Base-by-base conservation (phyloP, 495 filamentous ascomycete species). In the Hypoxylon subgilvum region DNA sequence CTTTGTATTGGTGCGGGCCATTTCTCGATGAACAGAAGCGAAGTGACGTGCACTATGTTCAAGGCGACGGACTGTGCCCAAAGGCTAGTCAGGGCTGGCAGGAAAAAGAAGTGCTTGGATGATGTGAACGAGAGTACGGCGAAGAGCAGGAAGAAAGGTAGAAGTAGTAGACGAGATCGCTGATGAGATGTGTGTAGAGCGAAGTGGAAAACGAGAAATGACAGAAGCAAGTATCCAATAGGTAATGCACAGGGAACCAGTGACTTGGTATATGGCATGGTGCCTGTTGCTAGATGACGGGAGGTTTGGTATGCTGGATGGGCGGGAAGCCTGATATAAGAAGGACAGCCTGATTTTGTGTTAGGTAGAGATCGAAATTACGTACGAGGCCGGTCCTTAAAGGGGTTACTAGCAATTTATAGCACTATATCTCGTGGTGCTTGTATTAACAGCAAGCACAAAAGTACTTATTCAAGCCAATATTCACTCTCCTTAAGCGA, bases 161-260 rank as follows among this genome's bases (percentile, higher is more conserved):
- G 21, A 13, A 53, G 32, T 14, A 45, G 14, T 5, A 42, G 1
- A 49, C 42, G 38, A 38, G 1, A 16, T 17, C 4, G 25, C 18
- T 40, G 18, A 18, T 53, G 35, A 5, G 38, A 34, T 17, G 27
- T 35, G 42, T 60, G 38, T 19, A 60, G 1, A 23, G 48, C 43
- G 3, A 34, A 39, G 28, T 46, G 50, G 36, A 43, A 52, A 22
- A 31, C 9, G 10, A 43, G 14, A 19, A 52, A 60, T 9, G 38
- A 60, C 28, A 60, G 30, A 17, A 60, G 10, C 27, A n/a, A 36
- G 52, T 51, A 28, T 34, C 16, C 44, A 23, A 51, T 21, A 21
- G 40, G 59, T 46, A 56, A 18, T 17, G 18, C 6, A 8, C 40
- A 44, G 1, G 3, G 23, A n/a, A 23, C 23, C 17, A 44, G 13